Base-by-base conservation (phyloP, 768 basidiomycete genomes). In the Leccinum disarticulatum region DNA sequence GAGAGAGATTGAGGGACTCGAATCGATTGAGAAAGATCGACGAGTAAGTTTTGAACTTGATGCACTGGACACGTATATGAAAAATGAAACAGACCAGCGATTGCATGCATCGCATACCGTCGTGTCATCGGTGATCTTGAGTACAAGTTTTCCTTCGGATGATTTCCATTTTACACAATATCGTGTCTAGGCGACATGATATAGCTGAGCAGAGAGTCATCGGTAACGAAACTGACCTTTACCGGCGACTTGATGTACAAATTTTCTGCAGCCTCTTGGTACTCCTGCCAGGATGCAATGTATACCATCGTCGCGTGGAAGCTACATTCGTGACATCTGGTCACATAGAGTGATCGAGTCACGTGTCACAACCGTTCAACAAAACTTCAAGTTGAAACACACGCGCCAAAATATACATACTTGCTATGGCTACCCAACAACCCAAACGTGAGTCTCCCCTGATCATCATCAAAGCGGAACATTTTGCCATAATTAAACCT, bases 11-110 rank as follows among this genome's bases (percentile, higher is more conserved):
- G 61, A 98, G 81, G 7, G 88, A 82, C 74, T 98, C 95, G 77
- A 98, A 98, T 65, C 95, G 90, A 80, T 98, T 97, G 63, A 98
- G 87, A 76, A 93, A 93, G 70, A 96, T 88, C 54, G 91, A 93
- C 3, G 95, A 97, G 66, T 88, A 87, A 2, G 95, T 96, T 75
- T 95, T 94, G 81, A 96, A 98, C 75, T 95, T 97, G 66, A 98
- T 81, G 73, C 94, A 96, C 96, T 98, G 71, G 6, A 50, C 56
- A 19, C 43, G 5, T 19, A n/a, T 22, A 28, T 54, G 11, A 31
- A 31, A 38, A 1, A 36, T 52, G 2, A 43, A 49, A 25, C 14
- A 54, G 6, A 54, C 33, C 6, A 27, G 25, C 19, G 19, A 22
- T 22, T 59, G 31, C 54, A 35, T 19, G n/a, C 31, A 41, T 28